A percentile compares a stretch with the other conserved stretches of the same genome.
phyloP scores from a whole-genome alignment of 495 filamentous ascomycete genomes.

The Zalerion maritima region DNA sequence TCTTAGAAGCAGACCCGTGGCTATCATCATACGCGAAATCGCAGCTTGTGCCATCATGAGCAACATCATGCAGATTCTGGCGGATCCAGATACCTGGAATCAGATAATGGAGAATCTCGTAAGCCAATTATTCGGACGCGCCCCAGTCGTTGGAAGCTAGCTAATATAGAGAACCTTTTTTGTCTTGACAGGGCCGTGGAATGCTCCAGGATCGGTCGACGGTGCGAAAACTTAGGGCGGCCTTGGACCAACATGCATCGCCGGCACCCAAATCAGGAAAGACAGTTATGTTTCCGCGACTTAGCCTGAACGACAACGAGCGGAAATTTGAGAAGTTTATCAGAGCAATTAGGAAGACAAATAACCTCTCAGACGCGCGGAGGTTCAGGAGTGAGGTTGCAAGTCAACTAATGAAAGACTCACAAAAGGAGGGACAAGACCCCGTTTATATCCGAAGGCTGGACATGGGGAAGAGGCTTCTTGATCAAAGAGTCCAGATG shows the following conservation, averaged over 20 bases:
- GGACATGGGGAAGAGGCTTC: slow-evolving; percentile 76
- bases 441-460: slow-evolving; percentile 72
- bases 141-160: background rate
- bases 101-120: slow-evolving; percentile 79
- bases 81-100: slow-evolving; percentile 96
- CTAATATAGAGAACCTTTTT: no score
- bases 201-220: slow-evolving; percentile 93
- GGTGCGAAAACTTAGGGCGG: slow-evolving; percentile 83
- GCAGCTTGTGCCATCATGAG: slow-evolving; percentile 62
- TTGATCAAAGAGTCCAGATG: slow-evolving; percentile 80
- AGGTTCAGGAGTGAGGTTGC: slow-evolving; percentile 82
- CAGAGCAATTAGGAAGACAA: slow-evolving; percentile 71
- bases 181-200: slow-evolving; percentile 56
- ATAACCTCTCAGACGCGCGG: slow-evolving; percentile 86
- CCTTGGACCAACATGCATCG: slow-evolving; percentile 88
- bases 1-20: slow-evolving; percentile 63
- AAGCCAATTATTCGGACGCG: slow-evolving; percentile 10
- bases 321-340: slow-evolving; percentile 90
- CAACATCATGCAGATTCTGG: slow-evolving; percentile 52
- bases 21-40: slow-evolving; percentile 70
- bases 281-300: slow-evolving; percentile 49
- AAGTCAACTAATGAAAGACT: slow-evolving; percentile 82
- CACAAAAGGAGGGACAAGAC: slow-evolving; percentile 63
- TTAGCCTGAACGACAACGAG: slow-evolving; percentile 56
- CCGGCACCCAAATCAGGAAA: slow-evolving; percentile 55